Evolutionary conservation across 345 rosid species (phyloP), one percentile per base, ranked within the genome.

Genomic region (Salix exigua): DNA sequence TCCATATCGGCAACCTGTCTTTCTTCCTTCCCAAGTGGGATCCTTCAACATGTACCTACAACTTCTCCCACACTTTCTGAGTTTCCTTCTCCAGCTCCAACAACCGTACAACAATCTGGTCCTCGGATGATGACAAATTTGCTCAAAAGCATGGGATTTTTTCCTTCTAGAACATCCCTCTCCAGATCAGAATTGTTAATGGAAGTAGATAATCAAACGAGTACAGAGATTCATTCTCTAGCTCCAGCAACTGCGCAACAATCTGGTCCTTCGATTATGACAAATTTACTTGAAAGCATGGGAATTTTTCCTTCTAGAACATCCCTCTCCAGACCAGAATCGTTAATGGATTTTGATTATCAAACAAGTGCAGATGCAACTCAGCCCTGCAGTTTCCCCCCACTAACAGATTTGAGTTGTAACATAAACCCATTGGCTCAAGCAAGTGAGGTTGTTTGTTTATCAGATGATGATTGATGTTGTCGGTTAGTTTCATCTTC

Each of bases 391-490:
- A 64, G 33, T 68, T 75, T 72, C 9, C 69, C 75, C 28, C 62
- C 35, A 0, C 50, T 25, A 37, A n/a, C 82, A n/a, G 38, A 46
- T 66, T 21, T 61, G 26, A 74, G 63, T 63, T 76, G 73, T 42
- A 51, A 68, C 30, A 10, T 74, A 38, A 68, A 58, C 38, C 37
- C 70, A 48, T 31, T 26, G 16, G 68, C 50, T 71, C 60, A 12
- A 46, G 21, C 61, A 7, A 66, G 64, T 19, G 82, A 69, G 66
- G 68, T 91, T n/a, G 89, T 91, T 70, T 89, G 87, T 68, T 83
- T 88, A 66, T 89, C 88, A 0, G 96, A 91, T 46, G 96, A 91
- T 60, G 94, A 88, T 62, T 83, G 82, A 84, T 71, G 6, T 72
- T 5, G 46, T 31, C 7, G 38, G 11, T 64, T 33, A 19, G 21